Evolutionary conservation across 2,329 filamentous ascomycete species (phyloP), one percentile per base, ranked within the genome.

Genomic region (Dactylellina cionopaga): DNA sequence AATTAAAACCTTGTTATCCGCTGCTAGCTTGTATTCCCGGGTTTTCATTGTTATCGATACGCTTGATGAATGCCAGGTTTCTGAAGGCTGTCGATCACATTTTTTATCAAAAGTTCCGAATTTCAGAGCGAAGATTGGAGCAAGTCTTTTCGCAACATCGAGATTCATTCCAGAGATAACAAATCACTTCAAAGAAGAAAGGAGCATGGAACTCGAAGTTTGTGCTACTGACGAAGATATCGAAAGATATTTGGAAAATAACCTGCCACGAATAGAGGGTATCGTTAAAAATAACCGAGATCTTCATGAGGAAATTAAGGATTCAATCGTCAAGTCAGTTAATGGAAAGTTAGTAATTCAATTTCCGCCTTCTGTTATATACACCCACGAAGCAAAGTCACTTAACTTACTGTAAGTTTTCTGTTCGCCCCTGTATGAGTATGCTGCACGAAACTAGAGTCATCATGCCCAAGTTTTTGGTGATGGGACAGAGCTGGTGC

Each of bases 141-240:
- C 74, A 13, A 79, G 76, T 39, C 2, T 81, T 19, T 76, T 81
- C 17, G 76, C 74, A 13, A 81, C 80, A 2, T 80, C 80, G 11
- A 65, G 80, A 24, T 74, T 74, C 22, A 75, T 76, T 27, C 74
- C 69, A 3, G 70, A 77, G 10, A 76, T 79, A 6, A 55, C 24
- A 2, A 47, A 71, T 3, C 65, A 15, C 22, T 78, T 78, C 24
- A 9, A 56, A 13, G 39, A 25, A n/a, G 10, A 47, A 17, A 11
- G 9, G 10, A 17, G 25, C 7, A 2, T 47, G 2, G 46, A 7
- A 3, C 11, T 79, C 5, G 78, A 81, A 52, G 80, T 82, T 5
- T 74, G 72, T 17, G 81, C 80, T 3, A 62, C 11, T 1, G 56
- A 78, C 13, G 74, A 77, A 2, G 81, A 83, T 74, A 37, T 60